These are phyloP conservation scores for Enteropsectra breve DNA, from an alignment of 371 early-diverging fungal species.

Conservation along the genomic window DNA sequence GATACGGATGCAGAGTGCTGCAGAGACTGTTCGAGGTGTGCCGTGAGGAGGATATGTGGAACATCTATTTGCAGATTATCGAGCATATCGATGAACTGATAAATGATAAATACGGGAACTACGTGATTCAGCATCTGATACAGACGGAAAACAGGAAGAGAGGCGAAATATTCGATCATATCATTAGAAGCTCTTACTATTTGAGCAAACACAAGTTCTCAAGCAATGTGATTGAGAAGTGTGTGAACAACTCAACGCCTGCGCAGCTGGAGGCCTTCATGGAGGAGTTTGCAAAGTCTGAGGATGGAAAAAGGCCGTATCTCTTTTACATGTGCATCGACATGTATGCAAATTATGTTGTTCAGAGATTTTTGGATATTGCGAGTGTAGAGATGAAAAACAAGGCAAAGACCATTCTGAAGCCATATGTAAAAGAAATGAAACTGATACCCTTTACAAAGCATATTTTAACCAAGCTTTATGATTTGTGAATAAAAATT, in stretches of 20 bases:
- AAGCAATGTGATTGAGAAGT: conserved; percentile 81
- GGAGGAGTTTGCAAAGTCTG: conserved; percentile 28
- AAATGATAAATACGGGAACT: conserved; percentile 98
- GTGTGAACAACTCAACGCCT: conserved; percentile 35
- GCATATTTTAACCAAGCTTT: conserved; percentile 54
- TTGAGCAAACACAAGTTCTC: conserved; percentile 87
- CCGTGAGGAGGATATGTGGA: conserved; percentile 21
- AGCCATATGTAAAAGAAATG: conserved; percentile 50
- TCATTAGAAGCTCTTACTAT: conserved; percentile 60
- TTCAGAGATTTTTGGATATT: conserved; percentile 89
- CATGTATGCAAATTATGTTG: conserved; percentile 98
- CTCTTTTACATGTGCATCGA: conserved; percentile 84
- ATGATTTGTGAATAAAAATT: neutral
- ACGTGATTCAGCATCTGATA: conserved; percentile 95
- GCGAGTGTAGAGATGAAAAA: conserved; percentile 46
- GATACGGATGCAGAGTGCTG: conserved; percentile 97
- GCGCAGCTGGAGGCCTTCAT: conserved; percentile 36
- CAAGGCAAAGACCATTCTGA: conserved; percentile 37
- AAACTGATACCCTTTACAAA: conserved; percentile 58
- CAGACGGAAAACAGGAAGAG: conserved; percentile 74
- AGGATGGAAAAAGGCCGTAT: conserved; percentile 64
- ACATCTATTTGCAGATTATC: conserved; percentile 52
- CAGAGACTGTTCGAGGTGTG: conserved; percentile 94
- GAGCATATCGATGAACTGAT: conserved; percentile 74
- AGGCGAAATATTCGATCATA: conserved; percentile 68